Conservation (phyloP, 2,329 filamentous ascomycete species). For the Massarina eburnea region DNA sequence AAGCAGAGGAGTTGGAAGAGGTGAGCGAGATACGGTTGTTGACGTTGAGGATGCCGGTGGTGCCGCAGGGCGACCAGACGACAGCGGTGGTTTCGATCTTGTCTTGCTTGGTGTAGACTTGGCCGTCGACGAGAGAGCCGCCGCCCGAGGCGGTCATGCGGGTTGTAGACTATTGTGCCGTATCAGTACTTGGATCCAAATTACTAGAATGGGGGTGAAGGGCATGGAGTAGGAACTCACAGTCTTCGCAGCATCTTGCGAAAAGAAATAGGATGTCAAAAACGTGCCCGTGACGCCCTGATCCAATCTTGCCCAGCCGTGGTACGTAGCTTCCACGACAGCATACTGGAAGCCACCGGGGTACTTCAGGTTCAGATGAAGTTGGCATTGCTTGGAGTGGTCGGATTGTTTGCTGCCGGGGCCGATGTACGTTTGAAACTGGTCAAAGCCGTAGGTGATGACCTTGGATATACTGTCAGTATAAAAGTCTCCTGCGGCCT, state of each 20-base stretch:
- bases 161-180: slow-evolving; percentile 18
- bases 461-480: slow-evolving; percentile 20
- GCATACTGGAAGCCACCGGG: slow-evolving; percentile 43
- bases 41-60: slow-evolving; percentile 36
- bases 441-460: slow-evolving; percentile 38
- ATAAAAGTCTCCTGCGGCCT: neutral
- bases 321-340: slow-evolving; percentile 40
- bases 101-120: slow-evolving; percentile 52
- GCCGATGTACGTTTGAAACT: slow-evolving; percentile 40
- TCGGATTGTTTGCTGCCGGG: slow-evolving; percentile 29
- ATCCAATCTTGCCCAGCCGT: slow-evolving; percentile 40
- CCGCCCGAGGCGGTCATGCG: slow-evolving; percentile 31
- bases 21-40: slow-evolving; percentile 37
- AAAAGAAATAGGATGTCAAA: slow-evolving; percentile 42
- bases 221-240: slow-evolving; percentile 11
- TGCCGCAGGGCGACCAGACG: slow-evolving; percentile 39
- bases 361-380: slow-evolving; percentile 40
- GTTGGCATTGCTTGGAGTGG: slow-evolving; percentile 41
- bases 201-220: neutral
- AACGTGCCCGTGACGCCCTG: slow-evolving; percentile 37
- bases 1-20: slow-evolving; percentile 17
- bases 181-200: neutral
- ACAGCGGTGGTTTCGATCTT: slow-evolving; percentile 36
- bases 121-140: slow-evolving; percentile 42
- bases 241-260: slow-evolving; percentile 35